A percentile compares a stretch with the other conserved stretches of the same genome.
Conservation (phyloP, 768 basidiomycete genomes). For the Suillus subaureus region DNA sequence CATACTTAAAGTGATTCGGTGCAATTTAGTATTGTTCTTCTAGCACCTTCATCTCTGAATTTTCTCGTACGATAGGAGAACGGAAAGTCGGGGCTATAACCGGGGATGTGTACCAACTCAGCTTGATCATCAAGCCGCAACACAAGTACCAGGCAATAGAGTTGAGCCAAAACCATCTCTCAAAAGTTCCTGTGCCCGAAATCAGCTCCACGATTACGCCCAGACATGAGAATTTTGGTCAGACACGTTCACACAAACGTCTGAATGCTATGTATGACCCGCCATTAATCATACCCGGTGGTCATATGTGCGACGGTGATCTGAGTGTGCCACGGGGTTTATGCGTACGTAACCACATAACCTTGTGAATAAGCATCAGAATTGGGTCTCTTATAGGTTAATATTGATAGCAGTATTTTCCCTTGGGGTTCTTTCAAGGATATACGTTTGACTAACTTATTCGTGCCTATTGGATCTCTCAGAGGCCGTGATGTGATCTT, state of each 20-base stretch:
- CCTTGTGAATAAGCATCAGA: not conserved
- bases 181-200: not conserved
- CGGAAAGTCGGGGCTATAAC: not conserved
- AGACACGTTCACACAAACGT: not conserved
- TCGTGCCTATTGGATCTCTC: not conserved
- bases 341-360: not conserved
- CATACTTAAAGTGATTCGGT: not conserved
- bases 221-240: too few relatives aligned
- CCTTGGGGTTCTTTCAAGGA: not conserved
- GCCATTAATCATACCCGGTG: not conserved
- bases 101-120: not conserved
- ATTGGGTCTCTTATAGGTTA: not conserved
- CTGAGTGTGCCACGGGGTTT: not conserved
- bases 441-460: not conserved
- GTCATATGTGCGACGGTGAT: not conserved
- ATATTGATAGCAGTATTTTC: not conserved
- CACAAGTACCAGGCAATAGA: not conserved
- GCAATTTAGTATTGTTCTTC: not conserved
- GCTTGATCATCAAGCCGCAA: not conserved
- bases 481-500: not conserved
- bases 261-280: not conserved
- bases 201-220: not conserved
- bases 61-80: not conserved
- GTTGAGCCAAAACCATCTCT: not conserved
- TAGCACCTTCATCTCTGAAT: not conserved